Base-by-base conservation (phyloP, 2,329 filamentous ascomycete species). In the Cryphonectria parasitica region DNA sequence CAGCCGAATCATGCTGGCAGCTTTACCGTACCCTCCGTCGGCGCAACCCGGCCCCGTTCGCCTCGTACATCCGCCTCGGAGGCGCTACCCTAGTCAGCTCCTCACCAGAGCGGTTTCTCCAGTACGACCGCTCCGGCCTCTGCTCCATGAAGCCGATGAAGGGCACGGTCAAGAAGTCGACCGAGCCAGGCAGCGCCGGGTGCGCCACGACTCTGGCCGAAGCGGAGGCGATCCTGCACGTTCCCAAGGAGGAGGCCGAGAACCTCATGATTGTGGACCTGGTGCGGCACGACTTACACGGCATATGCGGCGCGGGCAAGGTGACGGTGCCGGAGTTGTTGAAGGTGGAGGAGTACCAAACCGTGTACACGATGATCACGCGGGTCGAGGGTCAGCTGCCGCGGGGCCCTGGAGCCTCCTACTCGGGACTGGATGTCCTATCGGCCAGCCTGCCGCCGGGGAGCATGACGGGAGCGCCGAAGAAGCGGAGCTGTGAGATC, bases 181-280 rank as follows among this genome's bases (percentile, higher is more conserved):
- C 84, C 1, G 89, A 87, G 0, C 78, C 91, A 52, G 58, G 66
- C 25, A 49, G 52, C 19, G 3, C 19, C 45, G 71, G 71, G 17
- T 71, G 58, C 25, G 66, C 71, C 25, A 61, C 69, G 49, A 96
- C 91, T 0, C 84, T 92, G n/a, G 87, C 86, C 6, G 87, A 92
- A 76, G 95, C 95, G 0, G 89, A 91, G 72, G 82, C 83, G 39
- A 88, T 97, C 54, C 87, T 98, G 19, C 89, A 91, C 70, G 87
- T 93, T 0, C 91, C 92, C 31, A 98, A 98, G 79, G 96, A 98
- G 80, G 90, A 93, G 76, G 95, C 95, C 0, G 95, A 98, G 83
- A 98, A 98, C 77, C 87, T 98, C 34, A 98, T 98, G 96, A 98
- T 98, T 76, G 95, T 97, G 2, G 95, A 98, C 79, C 85, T 98